A percentile compares a stretch with the other conserved stretches of the same genome.
Conservation (phyloP, 2,329 filamentous ascomycete species). For the Monilinia fructigena region DNA sequence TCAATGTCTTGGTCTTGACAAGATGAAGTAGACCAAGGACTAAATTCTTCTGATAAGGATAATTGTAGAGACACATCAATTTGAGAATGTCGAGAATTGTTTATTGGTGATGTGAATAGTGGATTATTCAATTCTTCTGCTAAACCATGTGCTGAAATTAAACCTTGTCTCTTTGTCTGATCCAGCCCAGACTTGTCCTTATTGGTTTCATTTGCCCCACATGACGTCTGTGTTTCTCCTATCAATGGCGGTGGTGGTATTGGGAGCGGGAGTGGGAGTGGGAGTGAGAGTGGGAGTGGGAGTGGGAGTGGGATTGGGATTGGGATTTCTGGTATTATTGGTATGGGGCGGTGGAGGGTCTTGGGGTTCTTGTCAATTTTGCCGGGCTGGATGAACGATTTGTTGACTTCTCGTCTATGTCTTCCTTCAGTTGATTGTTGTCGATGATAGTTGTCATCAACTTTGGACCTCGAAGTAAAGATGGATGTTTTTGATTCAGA, state of each 20-base stretch:
- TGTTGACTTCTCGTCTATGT: too few species aligned
- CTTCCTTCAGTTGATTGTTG: too few species aligned
- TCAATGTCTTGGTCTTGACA: background rate
- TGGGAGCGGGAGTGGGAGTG: too few species aligned
- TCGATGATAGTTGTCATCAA: background rate
- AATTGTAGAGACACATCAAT: background rate
- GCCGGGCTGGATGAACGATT: too few species aligned
- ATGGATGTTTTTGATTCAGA: constrained; percentile 11
- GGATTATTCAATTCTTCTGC: too few species aligned
- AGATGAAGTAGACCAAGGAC: background rate
- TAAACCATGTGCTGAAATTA: constrained; percentile 1
- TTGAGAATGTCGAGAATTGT: background rate
- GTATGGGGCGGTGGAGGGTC: too few species aligned
- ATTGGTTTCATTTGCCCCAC: background rate
- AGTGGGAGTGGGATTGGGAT: too few species aligned
- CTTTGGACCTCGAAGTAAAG: background rate
- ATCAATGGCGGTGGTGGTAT: too few species aligned
- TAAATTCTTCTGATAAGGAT: background rate
- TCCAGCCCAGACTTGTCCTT: constrained; percentile 1
- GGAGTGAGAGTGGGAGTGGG: too few species aligned
- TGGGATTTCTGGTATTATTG: too few species aligned
- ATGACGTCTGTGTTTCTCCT: constrained; percentile 6
- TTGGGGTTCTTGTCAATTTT: too few species aligned
- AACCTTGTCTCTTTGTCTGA: constrained; percentile 9
- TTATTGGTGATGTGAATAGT: constrained; percentile 1